Evolutionary conservation across 768 basidiomycete genomes (phyloP), one percentile per base, ranked within the genome.

Genomic region (Lentinula detonsa): DNA sequence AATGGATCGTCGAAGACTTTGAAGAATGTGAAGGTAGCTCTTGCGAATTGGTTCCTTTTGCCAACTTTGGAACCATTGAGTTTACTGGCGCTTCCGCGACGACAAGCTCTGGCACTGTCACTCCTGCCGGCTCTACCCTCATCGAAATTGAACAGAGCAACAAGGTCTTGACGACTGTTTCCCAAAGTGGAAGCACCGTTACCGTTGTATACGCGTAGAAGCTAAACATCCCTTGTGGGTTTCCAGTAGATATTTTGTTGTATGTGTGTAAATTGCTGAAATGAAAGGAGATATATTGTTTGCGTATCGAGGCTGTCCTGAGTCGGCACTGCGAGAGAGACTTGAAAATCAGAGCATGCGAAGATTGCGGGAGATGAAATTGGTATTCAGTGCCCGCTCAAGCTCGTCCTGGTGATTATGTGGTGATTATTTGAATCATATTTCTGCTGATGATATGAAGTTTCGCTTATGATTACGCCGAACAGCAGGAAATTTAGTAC

Each of bases 1-100:
- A 59, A 28, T 59, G 57, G 57, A 59, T 59, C 46, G 57, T 59
- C 37, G 60, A 52, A 21, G 61, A 61, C 61, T 61, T 61, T 35
- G 61, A 61, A 42, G 57, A 59, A 40, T 56, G 55, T n/a, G 55
- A 56, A 33, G 55, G 55, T 13, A 46, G 21, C 43, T n/a, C 10
- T 35, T 43, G 61, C 35, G 33, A 13, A 6, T 35, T 68, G 10
- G 75, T 76, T 18, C 71, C 72, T n/a, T 71, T 76, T 58, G 71
- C 75, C 50, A 72, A 75, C 73, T 76, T 72, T 52, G 73, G 73
- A 65, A 72, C 71, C 37, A 72, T 75, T 62, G 71, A 70, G 42
- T 76, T 76, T 68, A 73, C 69, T 34, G 65, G 64, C 51, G 73
- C 72, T 15, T 61, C 63, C 7, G 74, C 74, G 3, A 65, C 63